Percentiles rank a stretch among this genome's conserved stretches.
These are phyloP conservation scores for Colletotrichum sp. DNA, from an alignment of 2,329 filamentous ascomycete genomes.

Conservation along the genomic window DNA sequence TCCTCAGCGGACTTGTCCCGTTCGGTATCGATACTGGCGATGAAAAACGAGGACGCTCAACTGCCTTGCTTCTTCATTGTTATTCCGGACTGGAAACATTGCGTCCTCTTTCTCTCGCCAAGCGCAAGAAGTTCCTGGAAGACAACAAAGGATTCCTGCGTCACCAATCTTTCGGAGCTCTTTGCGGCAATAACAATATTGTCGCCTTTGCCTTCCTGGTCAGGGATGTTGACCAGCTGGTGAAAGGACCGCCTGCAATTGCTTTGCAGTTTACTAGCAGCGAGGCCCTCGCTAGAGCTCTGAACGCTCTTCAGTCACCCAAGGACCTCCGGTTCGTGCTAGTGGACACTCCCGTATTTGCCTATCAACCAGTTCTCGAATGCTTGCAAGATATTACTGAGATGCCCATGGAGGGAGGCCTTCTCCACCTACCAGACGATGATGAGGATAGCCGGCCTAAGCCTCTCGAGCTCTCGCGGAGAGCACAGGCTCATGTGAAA, in stretches of 20 bases:
- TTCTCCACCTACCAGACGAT: constrained; percentile 31
- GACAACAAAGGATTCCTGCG: constrained; percentile 57
- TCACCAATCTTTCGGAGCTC: constrained; percentile 65
- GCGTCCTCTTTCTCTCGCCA: constrained; percentile 17
- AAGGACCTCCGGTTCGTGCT: constrained; percentile 52
- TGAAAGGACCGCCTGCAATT: constrained; percentile 47
- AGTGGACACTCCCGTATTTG: constrained; percentile 70
- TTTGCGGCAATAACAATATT: constrained; percentile 56
- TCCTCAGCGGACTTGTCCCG: constrained; percentile 44
- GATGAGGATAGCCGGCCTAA: background rate
- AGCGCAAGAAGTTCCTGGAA: constrained; percentile 49
- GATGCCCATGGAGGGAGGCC: constrained; percentile 61
- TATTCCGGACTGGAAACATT: constrained; percentile 52
- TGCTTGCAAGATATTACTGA: constrained; percentile 61
- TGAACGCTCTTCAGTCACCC: constrained; percentile 46
- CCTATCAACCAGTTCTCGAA: constrained; percentile 70
- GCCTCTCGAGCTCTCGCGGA: background rate
- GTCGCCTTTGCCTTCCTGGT: constrained; percentile 66
- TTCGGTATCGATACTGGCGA: constrained; percentile 39
- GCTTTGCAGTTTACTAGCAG: constrained; percentile 56
- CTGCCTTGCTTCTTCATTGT: constrained; percentile 43
- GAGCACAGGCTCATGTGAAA: background rate
- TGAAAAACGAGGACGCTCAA: constrained; percentile 31
- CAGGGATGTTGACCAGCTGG: constrained; percentile 52
- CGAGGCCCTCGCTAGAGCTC: constrained; percentile 46